phyloP scores from a whole-genome alignment of 345 rosid species.

The Arabidopsis suecica region DNA sequence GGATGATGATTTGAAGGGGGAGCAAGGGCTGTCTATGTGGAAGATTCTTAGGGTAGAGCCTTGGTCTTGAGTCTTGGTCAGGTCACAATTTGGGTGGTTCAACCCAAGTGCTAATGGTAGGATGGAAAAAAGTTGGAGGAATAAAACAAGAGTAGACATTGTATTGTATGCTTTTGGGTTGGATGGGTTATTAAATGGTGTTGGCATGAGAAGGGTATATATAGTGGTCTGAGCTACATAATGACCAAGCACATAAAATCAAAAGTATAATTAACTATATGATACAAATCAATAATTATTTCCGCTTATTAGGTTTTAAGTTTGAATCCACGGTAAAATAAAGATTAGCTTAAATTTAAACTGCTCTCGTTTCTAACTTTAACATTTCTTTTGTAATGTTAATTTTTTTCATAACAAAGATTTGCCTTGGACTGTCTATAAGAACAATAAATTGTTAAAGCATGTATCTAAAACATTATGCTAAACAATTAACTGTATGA shows the following conservation, averaged over 20 bases:
- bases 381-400: neutral
- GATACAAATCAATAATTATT: conserved; percentile 16
- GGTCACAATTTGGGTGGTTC: conserved; percentile 58
- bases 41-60: conserved; percentile 70
- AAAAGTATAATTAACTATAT: conserved; percentile 1
- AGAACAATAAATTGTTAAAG: neutral
- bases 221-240: conserved; percentile 40
- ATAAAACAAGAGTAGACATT: conserved; percentile 41
- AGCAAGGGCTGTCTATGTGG: conserved; percentile 84
- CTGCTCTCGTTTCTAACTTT: neutral
- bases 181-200: conserved; percentile 31
- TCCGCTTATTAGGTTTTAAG: neutral
- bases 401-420: neutral
- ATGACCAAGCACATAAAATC: conserved; percentile 19
- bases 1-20: conserved; percentile 67
- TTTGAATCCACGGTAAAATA: neutral
- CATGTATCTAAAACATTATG: neutral
- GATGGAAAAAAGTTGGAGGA: conserved; percentile 42
- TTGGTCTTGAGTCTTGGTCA: conserved; percentile 47
- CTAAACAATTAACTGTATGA: neutral
- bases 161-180: conserved; percentile 28
- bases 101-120: conserved; percentile 45
- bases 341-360: neutral
- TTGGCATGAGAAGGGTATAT: conserved; percentile 40
- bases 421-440: neutral